Base-by-base conservation (phyloP, 1,139 yeast genomes). In the Hemisphaericaspora subhashii region DNA sequence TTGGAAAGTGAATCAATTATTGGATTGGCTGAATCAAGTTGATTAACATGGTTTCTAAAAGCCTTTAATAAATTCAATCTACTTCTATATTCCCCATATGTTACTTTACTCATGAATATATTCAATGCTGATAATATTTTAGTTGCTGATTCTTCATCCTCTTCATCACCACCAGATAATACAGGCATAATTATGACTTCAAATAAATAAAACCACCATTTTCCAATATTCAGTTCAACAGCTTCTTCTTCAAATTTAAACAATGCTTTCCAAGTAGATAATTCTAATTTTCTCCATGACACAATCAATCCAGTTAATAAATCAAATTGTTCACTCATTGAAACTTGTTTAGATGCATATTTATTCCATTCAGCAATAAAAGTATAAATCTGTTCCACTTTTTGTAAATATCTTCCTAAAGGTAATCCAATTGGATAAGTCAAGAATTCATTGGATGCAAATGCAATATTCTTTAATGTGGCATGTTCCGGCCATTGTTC, bases 401-500 rank as follows among this genome's bases (percentile, higher is more conserved):
- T 89, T 39, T 85, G 87, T 37, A 94, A 69, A 44, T 83, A 74
- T 50, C 85, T 77, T 8, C 92, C 92, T 35, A 92, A 66, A 1
- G 98, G 94, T 0, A 86, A 78, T 26, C 72, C 68, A 4, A 81
- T 69, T 0, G 95, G 78, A 52, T 71, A 83, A 4, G 63, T 60
- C 41, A 86, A 61, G 47, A 85, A 79, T 55, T 90, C 98, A 13
- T 72, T 64, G 45, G 85, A 76, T n/a, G 85, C 79, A 43, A 82
- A 66, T 22, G 68, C 62, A 38, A 92, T 72, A 25, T 84, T 88
- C 42, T 75, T 82, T 37, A 94, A 64, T 0, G 95, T 88, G 0
- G 95, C 94, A 66, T 94, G 96, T 53, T 94, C 98, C 0, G 98
- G 98, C 96, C 97, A 92, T 54, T 82, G 80, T 16, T 64, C 64